Percentiles rank a stretch among this genome's conserved stretches.
These are phyloP conservation scores for Cladorrhinum sp. DNA, from an alignment of 2,329 filamentous ascomycete genomes.

Conservation along the genomic window DNA sequence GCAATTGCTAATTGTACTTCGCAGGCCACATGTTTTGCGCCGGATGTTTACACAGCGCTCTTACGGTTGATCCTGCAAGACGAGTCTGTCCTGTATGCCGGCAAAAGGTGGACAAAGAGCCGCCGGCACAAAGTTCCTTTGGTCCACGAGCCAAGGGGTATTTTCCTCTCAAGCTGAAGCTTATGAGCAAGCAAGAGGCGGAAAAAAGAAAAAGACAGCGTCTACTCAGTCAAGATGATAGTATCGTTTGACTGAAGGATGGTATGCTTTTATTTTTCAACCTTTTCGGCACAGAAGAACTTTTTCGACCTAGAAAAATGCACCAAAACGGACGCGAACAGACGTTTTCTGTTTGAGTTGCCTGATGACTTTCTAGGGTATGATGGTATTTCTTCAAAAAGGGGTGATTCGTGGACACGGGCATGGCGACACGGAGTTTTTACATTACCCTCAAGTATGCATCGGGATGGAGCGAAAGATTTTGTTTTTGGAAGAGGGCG, in stretches of 20 bases:
- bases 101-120: conserved; percentile 52
- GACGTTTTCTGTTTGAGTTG: too few species aligned
- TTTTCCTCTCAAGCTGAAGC: conserved; percentile 60
- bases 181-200: conserved; percentile 55
- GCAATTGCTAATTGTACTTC: conserved; percentile 10
- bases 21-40: conserved; percentile 64
- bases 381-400: not conserved
- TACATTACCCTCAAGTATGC: not conserved
- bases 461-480: not conserved
- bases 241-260: not conserved
- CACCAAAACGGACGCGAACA: not conserved
- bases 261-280: not conserved
- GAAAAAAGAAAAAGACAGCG: conserved; percentile 41
- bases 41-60: conserved; percentile 58
- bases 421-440: not conserved
- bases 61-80: conserved; percentile 54
- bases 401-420: not conserved
- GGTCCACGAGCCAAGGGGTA: conserved; percentile 44
- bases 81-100: conserved; percentile 64
- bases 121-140: conserved; percentile 28
- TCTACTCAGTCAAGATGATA: not conserved
- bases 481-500: not conserved
- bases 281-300: not conserved
- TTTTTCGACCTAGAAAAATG: not conserved
- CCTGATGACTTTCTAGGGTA: not conserved